A percentile compares a stretch with the other conserved stretches of the same genome.
Conservation (phyloP, 441 rosid genomes). For the Populus hybrid region DNA sequence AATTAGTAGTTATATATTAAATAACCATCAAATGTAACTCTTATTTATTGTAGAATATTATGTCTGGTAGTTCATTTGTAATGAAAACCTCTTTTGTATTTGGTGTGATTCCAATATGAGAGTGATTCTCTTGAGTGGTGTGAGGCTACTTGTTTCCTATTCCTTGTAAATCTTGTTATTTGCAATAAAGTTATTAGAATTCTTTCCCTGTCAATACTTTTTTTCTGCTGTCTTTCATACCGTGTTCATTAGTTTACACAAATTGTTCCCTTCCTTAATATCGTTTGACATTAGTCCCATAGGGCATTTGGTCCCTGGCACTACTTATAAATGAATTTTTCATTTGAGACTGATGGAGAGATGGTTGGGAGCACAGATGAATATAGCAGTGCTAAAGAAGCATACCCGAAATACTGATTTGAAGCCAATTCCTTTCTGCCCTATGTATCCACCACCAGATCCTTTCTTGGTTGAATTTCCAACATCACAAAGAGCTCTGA, state of each 20-base stretch:
- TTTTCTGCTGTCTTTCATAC: background rate
- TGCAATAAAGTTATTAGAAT: too few relatives aligned
- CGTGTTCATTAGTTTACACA: background rate
- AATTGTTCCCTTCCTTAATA: too few relatives aligned
- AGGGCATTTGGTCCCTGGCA: background rate
- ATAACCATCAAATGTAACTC: too few relatives aligned
- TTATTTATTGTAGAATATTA: too few relatives aligned
- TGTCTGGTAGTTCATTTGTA: too few relatives aligned
- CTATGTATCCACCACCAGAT: slow-evolving; percentile 81
- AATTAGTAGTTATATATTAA: too few relatives aligned
- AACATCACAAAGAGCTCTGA: slow-evolving; percentile 96
- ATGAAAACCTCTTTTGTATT: too few relatives aligned
- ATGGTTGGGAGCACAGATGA: background rate
- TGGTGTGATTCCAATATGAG: too few relatives aligned
- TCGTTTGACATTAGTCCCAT: background rate
- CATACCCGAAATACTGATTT: slow-evolving; percentile 99
- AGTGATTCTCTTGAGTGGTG: too few relatives aligned
- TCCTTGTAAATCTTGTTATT: too few relatives aligned
- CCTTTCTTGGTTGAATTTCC: slow-evolving; percentile 97
- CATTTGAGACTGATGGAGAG: background rate
- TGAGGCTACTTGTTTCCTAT: too few relatives aligned
- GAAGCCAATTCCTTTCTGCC: slow-evolving; percentile 99
- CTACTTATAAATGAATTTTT: background rate
- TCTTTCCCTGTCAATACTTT: too few relatives aligned
- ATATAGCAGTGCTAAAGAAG: background rate